Evolutionary conservation across 1,139 yeast species (phyloP), one percentile per base, ranked within the genome.

Genomic region (Candida glucosophila): DNA sequence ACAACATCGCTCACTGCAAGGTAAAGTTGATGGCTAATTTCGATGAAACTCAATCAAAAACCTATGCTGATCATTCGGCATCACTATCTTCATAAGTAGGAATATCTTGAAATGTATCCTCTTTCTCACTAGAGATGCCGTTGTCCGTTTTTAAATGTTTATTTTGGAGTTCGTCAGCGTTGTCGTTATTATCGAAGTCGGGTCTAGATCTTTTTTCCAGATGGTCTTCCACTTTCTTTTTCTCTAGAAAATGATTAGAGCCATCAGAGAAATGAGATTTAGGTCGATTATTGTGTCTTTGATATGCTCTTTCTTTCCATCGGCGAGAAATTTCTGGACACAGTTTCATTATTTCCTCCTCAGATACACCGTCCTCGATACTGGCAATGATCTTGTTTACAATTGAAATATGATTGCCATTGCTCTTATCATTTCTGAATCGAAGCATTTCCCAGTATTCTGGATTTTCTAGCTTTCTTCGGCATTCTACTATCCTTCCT

Each of bases 401-500:
- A 12, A 82, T 85, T 12, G 77, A 60, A 4, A 75, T 52, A 49
- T 85, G 95, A 48, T 92, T 92, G 7, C 94, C 97, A 43, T 81
- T 79, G 14, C 72, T 55, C 47, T 92, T 92, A 49, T 92, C 99
- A 51, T 90, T 95, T 47, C 99, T 67, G 52, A 90, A 90, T 31
- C 99, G 65, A 31, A 90, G 52, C 63, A 82, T 68, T 33, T 76
- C 75, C 98, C 98, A 92, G 28, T 63, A 68, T 2, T 77, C 77
- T 3, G 56, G 55, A 19, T 40, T 47, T 27, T 68, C 61, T 14
- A 60, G 56, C 29, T 77, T 76, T 40, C 67, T 66, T 33, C 74
- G 62, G 38, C 94, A 85, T 52, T 92, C 99, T 3, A 79, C 88
- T 17, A 92, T 74, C 34, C 97, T 60, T n/a, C 90, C 94, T 43